These are phyloP conservation scores for Luffa acutangula DNA, from an alignment of 306 rosid genomes.

Conservation along the genomic window DNA sequence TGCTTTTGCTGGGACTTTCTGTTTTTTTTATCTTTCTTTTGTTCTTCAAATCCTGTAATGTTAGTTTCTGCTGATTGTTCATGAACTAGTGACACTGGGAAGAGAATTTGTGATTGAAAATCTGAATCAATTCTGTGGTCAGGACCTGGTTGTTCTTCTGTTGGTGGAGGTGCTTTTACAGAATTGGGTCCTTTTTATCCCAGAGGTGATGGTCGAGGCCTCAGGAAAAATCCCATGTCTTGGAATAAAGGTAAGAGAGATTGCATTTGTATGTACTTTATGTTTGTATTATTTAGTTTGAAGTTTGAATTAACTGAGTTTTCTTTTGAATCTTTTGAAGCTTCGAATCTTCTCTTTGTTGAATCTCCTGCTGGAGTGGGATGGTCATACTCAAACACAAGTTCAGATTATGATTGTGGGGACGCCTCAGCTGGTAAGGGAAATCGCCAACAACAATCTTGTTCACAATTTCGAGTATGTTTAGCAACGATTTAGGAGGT, in stretches of 20 bases:
- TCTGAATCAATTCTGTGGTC: not conserved
- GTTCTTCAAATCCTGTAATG: no score
- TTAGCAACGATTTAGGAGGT: not conserved
- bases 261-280: not conserved
- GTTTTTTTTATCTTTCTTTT: no score
- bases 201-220: slow-evolving; percentile 58
- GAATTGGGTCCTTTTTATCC: slow-evolving; percentile 94
- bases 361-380: slow-evolving; percentile 98
- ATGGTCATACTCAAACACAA: slow-evolving; percentile 89
- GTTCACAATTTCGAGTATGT: not conserved
- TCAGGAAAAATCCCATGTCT: slow-evolving; percentile 55
- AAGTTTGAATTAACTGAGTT: not conserved
- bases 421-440: slow-evolving; percentile 67
- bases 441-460: not conserved
- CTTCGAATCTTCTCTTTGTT: slow-evolving; percentile 75
- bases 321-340: slow-evolving; percentile 20
- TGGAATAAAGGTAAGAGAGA: slow-evolving; percentile 59
- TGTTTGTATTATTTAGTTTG: not conserved
- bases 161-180: slow-evolving; percentile 93
- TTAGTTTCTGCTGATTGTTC: not conserved
- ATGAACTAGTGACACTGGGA: not conserved
- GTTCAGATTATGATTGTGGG: slow-evolving; percentile 60
- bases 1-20: not conserved
- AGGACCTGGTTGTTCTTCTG: slow-evolving; percentile 94
- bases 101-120: not conserved